Conservation (phyloP, 345 rosid genomes). For the Microthlaspi erraticum region DNA sequence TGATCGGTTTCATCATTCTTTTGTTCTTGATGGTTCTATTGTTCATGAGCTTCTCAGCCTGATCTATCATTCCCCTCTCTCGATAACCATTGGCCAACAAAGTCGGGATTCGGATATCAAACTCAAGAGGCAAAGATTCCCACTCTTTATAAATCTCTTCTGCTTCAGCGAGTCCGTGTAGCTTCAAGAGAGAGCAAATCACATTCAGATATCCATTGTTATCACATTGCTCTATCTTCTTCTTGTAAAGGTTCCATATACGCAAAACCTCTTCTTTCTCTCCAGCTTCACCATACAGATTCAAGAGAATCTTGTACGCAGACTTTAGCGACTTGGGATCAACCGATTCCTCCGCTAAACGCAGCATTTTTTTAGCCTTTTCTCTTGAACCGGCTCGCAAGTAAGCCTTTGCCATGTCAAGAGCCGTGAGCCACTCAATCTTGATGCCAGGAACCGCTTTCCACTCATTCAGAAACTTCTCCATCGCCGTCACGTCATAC, state of each 20-base stretch:
- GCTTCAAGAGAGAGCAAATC: slow-evolving; percentile 7
- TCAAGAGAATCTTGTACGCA: slow-evolving; percentile 21
- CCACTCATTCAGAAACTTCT: slow-evolving; percentile 5
- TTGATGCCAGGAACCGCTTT: neutral
- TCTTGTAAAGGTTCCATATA: slow-evolving; percentile 14
- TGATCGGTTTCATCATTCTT: neutral
- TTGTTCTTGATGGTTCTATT: neutral
- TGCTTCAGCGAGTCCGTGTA: neutral
- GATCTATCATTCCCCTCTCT: neutral
- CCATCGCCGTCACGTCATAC: slow-evolving; percentile 1
- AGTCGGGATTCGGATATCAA: slow-evolving; percentile 7
- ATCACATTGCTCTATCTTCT: neutral
- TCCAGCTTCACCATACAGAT: slow-evolving; percentile 16
- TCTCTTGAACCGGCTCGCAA: neutral
- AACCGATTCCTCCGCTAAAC: neutral
- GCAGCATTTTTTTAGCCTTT: slow-evolving; percentile 3
- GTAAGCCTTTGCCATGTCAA: slow-evolving; percentile 22
- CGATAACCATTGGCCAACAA: slow-evolving; percentile 10
- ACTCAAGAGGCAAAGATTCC: slow-evolving; percentile 20
- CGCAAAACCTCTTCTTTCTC: slow-evolving; percentile 3
- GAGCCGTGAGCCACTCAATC: slow-evolving; percentile 6
- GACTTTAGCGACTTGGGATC: neutral
- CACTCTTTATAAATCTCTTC: slow-evolving; percentile 22
- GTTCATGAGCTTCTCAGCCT: slow-evolving; percentile 17
- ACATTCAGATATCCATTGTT: slow-evolving; percentile 9